Conservation (phyloP, 2,329 filamentous ascomycete species). For the Cadophora malorum region DNA sequence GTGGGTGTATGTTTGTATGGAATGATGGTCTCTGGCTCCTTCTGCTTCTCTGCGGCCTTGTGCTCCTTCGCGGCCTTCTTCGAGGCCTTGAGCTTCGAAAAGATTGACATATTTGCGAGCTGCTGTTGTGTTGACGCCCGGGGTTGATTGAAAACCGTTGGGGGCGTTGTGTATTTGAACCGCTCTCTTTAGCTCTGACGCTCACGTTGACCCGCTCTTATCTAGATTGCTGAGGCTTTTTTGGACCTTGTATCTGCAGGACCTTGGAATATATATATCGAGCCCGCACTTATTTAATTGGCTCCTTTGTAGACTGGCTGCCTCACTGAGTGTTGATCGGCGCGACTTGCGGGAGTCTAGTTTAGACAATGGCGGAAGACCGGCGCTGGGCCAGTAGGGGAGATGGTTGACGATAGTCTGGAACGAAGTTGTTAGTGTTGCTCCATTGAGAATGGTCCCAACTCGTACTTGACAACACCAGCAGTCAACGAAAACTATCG, state of each 20-base stretch:
- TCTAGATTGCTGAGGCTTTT: slow-evolving; percentile 13
- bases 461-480: slow-evolving; percentile 14
- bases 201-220: slow-evolving; percentile 6
- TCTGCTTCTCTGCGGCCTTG: slow-evolving; percentile 55
- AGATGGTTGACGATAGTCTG: slow-evolving; percentile 17
- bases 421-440: slow-evolving; percentile 1
- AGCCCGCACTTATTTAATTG: slow-evolving; percentile 12
- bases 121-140: neutral
- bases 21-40: slow-evolving; percentile 48
- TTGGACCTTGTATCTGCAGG: neutral
- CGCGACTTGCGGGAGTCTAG: slow-evolving; percentile 4
- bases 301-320: neutral
- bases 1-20: slow-evolving; percentile 67
- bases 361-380: slow-evolving; percentile 3
- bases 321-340: slow-evolving; percentile 1
- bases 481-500: neutral
- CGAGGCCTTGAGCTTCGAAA: slow-evolving; percentile 58
- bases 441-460: slow-evolving; percentile 4
- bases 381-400: slow-evolving; percentile 9
- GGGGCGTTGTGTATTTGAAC: slow-evolving; percentile 6
- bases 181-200: slow-evolving; percentile 5
- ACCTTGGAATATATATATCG: slow-evolving; percentile 11
- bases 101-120: slow-evolving; percentile 59
- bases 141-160: neutral
- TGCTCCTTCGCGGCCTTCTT: slow-evolving; percentile 63